These are phyloP conservation scores for Eutreptiella sp. DNA, from an alignment of 208 protist species.

Conservation along the genomic window DNA sequence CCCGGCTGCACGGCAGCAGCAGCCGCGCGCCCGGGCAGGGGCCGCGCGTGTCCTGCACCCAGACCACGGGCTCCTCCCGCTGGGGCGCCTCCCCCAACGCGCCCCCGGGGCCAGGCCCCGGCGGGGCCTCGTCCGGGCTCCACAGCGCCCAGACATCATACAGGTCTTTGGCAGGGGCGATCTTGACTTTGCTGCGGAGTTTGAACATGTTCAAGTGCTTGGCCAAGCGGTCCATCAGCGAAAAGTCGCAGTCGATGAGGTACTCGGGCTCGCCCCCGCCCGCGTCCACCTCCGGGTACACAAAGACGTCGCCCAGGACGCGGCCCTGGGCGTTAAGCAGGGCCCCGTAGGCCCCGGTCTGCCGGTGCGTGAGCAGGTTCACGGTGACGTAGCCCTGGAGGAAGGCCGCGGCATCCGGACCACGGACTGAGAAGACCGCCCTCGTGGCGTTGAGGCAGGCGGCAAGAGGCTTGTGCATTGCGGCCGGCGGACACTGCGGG, in stretches of 20 bases:
- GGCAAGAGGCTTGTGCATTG: too few relatives aligned
- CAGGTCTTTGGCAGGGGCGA: not conserved
- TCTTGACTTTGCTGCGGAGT: slow-evolving; percentile 18
- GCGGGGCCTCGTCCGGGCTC: not conserved
- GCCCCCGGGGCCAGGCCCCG: not conserved
- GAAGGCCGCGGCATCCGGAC: not conserved
- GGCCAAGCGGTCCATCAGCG: not conserved
- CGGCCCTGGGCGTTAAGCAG: slow-evolving; percentile 24
- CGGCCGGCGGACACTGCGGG: too few relatives aligned
- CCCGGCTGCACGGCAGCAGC: slow-evolving; percentile 21
- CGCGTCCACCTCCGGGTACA: not conserved
- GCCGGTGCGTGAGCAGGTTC: not conserved
- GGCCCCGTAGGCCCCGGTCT: not conserved
- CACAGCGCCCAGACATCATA: slow-evolving; percentile 5
- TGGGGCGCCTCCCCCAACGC: not conserved
- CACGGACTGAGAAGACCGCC: not conserved
- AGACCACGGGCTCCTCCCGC: not conserved
- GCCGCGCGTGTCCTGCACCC: not conserved
- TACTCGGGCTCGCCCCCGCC: too few relatives aligned
- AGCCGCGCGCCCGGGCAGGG: slow-evolving; percentile 1
- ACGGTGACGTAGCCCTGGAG: slow-evolving; percentile 22
- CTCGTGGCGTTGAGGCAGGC: not conserved
- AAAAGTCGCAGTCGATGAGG: slow-evolving; percentile 17
- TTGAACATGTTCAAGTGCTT: slow-evolving; percentile 27
- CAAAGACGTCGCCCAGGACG: slow-evolving; percentile 21